phyloP scores from a whole-genome alignment of 2,329 filamentous ascomycete genomes.

The Gnomoniopsis smithogilvyi region DNA sequence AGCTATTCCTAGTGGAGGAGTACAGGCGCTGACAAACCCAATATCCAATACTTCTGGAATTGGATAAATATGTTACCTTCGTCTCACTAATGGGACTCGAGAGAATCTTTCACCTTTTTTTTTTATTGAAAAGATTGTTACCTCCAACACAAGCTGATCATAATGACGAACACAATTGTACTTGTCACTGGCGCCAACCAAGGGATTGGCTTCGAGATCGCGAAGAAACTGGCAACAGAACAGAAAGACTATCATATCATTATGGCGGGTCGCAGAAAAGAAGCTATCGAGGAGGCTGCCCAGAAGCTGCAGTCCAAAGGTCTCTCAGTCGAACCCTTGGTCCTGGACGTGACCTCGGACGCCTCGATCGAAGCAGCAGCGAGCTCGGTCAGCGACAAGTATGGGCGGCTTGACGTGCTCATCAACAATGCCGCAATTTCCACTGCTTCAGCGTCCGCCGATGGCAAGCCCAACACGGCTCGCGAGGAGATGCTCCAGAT shows the following conservation, averaged over 20 bases:
- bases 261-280: slow-evolving; percentile 33
- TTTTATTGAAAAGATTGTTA: neutral
- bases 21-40: too few relatives aligned
- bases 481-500: slow-evolving; percentile 23
- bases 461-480: slow-evolving; percentile 6
- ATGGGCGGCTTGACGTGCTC: slow-evolving; percentile 32
- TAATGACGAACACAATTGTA: slow-evolving; percentile 18
- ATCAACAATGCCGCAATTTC: slow-evolving; percentile 30
- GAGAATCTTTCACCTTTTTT: too few relatives aligned
- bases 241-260: slow-evolving; percentile 36
- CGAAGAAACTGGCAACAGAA: slow-evolving; percentile 35
- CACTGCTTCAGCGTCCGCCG: slow-evolving; percentile 1
- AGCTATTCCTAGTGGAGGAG: too few relatives aligned
- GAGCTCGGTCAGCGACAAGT: slow-evolving; percentile 22
- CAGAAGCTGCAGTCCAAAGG: slow-evolving; percentile 25
- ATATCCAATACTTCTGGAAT: too few relatives aligned
- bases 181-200: slow-evolving; percentile 40
- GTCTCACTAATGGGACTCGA: too few relatives aligned
- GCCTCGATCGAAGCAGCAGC: slow-evolving; percentile 36
- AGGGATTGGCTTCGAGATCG: slow-evolving; percentile 39
- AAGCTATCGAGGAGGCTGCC: slow-evolving; percentile 32
- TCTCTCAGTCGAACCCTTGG: slow-evolving; percentile 32
- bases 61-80: too few relatives aligned
- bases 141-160: neutral
- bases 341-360: slow-evolving; percentile 40